Base-by-base conservation (phyloP, 139 green algal genomes). In the Chlorella sp. region DNA sequence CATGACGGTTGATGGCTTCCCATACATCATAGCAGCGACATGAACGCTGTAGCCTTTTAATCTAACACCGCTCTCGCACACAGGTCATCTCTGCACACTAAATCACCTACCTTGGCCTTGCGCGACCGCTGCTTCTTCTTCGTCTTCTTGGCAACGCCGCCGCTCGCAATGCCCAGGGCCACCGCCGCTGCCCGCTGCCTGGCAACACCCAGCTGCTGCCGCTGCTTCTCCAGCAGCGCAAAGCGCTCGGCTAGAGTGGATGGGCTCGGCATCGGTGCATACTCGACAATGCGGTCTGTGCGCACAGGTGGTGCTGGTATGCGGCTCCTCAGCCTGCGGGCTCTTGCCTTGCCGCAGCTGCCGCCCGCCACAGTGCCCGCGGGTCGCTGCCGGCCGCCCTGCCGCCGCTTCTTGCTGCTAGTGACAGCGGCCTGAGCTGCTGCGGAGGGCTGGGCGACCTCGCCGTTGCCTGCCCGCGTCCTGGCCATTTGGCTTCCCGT, bases 151-250 rank as follows among this genome's bases (percentile, higher is more conserved):
- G 36, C 34, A 36, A 75, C 69, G 16, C 69, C 69, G 18, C 69
- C 69, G 9, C 13, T 28, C 4, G 26, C 26, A 16, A 75, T 39
- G 12, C 25, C 6, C 16, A 75, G 69, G 11, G 21, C 36, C 26
- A 36, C 36, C 69, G 69, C 5, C 4, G 63, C 63, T 15, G 21
- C 36, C 36, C 21, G 28, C 51, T 51, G n/a, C 55, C 65, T 68
- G 51, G 12, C 17, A 62, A 2, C 30, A 60, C 51, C 51, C 51
- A 32, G n/a, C 51, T 68, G 74, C 51, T 20, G 17, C 30, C 74
- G 74, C 36, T 81, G 55, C 55, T 71, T 60, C 74, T 81, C 55
- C 74, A 81, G 34, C 32, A 69, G 32, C n/a, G 74, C 74, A 81
- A 81, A 81, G 13, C 74, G 74, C 36, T 81, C 74, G 16, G 55